phyloP scores from a whole-genome alignment of 345 rosid genomes.

The Heritiera fomes region DNA sequence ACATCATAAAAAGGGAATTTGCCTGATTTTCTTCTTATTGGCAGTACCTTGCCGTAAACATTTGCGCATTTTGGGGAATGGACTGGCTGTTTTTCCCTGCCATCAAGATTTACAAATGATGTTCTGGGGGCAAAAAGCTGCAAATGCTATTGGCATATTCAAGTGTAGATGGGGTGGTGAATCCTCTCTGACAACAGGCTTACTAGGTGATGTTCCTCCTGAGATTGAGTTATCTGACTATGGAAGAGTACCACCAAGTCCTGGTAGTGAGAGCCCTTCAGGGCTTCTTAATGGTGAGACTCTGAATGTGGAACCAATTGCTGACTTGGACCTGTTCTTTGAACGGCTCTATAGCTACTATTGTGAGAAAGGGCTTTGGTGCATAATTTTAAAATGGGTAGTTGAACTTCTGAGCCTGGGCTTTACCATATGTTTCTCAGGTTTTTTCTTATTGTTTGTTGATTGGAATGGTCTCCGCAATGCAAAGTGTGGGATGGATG shows the following conservation, averaged over 20 bases:
- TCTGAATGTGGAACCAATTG: constrained; percentile 72
- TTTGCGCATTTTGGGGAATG: constrained; percentile 60
- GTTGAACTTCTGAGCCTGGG: constrained; percentile 90
- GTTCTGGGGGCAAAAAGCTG: constrained; percentile 70
- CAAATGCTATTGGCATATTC: constrained; percentile 59
- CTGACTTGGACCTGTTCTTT: constrained; percentile 91
- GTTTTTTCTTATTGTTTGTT: constrained; percentile 88
- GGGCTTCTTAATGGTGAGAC: constrained; percentile 95
- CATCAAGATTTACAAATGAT: constrained; percentile 64
- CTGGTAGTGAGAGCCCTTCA: constrained; percentile 96
- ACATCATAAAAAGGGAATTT: constrained; percentile 9
- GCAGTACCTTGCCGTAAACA: constrained; percentile 24
- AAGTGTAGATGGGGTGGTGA: constrained; percentile 72
- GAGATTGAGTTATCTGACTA: constrained; percentile 89
- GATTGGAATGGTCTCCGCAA: constrained; percentile 98
- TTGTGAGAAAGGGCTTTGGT: constrained; percentile 95
- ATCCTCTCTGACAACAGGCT: constrained; percentile 70
- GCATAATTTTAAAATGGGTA: constrained; percentile 91
- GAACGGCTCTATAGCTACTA: constrained; percentile 92
- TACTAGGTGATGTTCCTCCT: constrained; percentile 75
- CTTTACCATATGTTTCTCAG: constrained; percentile 91
- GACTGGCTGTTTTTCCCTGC: constrained; percentile 68
- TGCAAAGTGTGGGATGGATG: constrained; percentile 99
- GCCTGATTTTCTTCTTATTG: constrained; percentile 16
- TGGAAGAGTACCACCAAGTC: constrained; percentile 80